phyloP scores from a whole-genome alignment of 768 basidiomycete species.

The Mycena chlorophos region DNA sequence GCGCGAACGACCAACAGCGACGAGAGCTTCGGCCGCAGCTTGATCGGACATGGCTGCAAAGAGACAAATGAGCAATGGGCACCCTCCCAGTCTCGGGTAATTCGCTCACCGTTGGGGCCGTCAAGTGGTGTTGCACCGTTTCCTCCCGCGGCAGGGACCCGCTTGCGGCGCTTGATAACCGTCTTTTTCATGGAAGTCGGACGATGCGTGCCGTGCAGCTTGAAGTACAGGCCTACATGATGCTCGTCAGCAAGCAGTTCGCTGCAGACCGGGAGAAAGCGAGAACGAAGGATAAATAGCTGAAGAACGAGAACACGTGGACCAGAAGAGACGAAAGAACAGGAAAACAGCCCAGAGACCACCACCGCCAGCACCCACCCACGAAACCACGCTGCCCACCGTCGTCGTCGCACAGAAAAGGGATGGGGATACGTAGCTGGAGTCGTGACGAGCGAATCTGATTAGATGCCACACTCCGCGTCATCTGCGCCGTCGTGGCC shows the following conservation, averaged over 20 bases:
- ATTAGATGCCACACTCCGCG: too few relatives aligned
- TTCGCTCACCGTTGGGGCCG: slow-evolving; percentile 31
- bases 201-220: slow-evolving; percentile 94
- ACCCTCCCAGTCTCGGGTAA: neutral
- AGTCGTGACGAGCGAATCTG: too few relatives aligned
- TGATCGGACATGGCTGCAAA: slow-evolving; percentile 68
- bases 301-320: neutral
- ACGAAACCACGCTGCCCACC: too few relatives aligned
- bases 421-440: too few relatives aligned
- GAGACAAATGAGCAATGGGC: neutral
- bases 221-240: slow-evolving; percentile 88
- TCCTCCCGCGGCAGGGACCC: slow-evolving; percentile 89
- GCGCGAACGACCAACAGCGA: slow-evolving; percentile 66
- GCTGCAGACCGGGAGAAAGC: slow-evolving; percentile 9
- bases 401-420: too few relatives aligned
- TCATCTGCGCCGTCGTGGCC: too few relatives aligned
- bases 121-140: slow-evolving; percentile 24
- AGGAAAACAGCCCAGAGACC: too few relatives aligned
- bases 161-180: slow-evolving; percentile 96
- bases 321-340: too few relatives aligned
- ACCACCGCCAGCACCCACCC: too few relatives aligned
- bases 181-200: slow-evolving; percentile 99
- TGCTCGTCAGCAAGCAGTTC: neutral
- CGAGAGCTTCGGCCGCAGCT: slow-evolving; percentile 86
- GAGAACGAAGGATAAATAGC: slow-evolving; percentile 11